Base-by-base conservation (phyloP, 140 eudicot species). In the Ambrosia hybrid region DNA sequence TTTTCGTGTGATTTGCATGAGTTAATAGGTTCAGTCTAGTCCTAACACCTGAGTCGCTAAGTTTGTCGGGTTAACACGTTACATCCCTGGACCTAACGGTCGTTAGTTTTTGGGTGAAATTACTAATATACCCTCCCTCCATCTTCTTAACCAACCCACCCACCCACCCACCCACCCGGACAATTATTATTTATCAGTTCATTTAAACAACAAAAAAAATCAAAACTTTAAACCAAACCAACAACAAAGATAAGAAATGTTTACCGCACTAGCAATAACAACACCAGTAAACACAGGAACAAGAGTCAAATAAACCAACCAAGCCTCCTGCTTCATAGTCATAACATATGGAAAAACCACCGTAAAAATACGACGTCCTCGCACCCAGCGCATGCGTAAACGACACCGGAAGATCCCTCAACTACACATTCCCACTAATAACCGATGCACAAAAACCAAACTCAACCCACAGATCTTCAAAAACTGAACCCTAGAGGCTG, bases 361-460 rank as follows among this genome's bases (percentile, higher is more conserved):
- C 2, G 98, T 92, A 55, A 89, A 92, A 48, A 92, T n/a, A 92
- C 0, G 98, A 96, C 3, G 98, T 92, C 4, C 96, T 92, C 0
- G 98, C 96, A 2, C 98, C 98, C 49, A 89, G 78, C 8, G 98
- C 98, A 85, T 92, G 98, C 34, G 83, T 92, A 71, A 92, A 92
- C 36, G 95, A 87, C 30, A 92, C 98, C n/a, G 98, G 98, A 51
- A 92, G 64, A 70, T 83, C 89, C 79, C 86, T 73, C 11, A 92
- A 83, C 11, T 96, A 92, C 21, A 92, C 84, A 72, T 92, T 92
- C 46, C 98, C 98, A 73, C 98, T 89, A 70, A 92, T 96, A 41
- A 92, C 98, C 38, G 98, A 92, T 39, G 86, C 80, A 67, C 98
- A 92, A 64, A 92, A 92, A 92, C 76, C 43, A 85, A 68, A 71